A percentile compares a stretch with the other conserved stretches of the same genome.
These are phyloP conservation scores for Cytospora piceae DNA, from an alignment of 2,329 filamentous ascomycete species.

Conservation along the genomic window DNA sequence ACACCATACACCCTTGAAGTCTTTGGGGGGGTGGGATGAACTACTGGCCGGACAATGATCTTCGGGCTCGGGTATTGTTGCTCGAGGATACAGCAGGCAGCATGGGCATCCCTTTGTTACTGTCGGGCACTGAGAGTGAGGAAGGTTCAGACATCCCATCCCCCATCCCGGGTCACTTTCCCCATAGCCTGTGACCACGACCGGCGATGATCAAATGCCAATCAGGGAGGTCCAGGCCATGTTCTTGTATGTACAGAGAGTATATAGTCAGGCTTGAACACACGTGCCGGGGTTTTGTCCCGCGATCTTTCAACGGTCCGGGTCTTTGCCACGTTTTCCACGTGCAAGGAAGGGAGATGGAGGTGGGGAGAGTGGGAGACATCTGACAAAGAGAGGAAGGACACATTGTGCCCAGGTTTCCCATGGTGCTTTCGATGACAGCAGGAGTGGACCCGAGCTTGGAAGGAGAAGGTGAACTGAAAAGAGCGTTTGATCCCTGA, in stretches of 20 bases:
- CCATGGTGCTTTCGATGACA: neutral
- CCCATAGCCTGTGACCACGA: slow-evolving; percentile 18
- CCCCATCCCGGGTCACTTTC: neutral
- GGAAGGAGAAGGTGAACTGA: neutral
- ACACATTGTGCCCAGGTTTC: neutral
- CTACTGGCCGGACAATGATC: neutral
- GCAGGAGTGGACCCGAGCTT: neutral
- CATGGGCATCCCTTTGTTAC: neutral
- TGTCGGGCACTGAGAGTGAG: too few relatives aligned
- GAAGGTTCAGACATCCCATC: slow-evolving; percentile 2
- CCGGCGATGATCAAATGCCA: slow-evolving; percentile 13
- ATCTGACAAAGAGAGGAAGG: neutral
- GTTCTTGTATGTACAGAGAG: slow-evolving; percentile 3
- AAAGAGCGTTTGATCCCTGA: neutral
- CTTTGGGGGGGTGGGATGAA: too few relatives aligned
- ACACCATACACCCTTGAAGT: neutral
- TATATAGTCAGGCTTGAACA: neutral
- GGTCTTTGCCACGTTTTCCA: neutral
- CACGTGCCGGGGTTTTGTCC: slow-evolving; percentile 12
- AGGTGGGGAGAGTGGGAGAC: too few relatives aligned
- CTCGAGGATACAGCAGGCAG: neutral
- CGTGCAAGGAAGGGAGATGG: neutral
- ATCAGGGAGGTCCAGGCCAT: slow-evolving; percentile 14
- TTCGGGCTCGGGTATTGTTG: neutral
- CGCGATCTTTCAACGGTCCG: too few relatives aligned